Conservation (phyloP, 495 filamentous ascomycete genomes). For the Xylaria castorea region DNA sequence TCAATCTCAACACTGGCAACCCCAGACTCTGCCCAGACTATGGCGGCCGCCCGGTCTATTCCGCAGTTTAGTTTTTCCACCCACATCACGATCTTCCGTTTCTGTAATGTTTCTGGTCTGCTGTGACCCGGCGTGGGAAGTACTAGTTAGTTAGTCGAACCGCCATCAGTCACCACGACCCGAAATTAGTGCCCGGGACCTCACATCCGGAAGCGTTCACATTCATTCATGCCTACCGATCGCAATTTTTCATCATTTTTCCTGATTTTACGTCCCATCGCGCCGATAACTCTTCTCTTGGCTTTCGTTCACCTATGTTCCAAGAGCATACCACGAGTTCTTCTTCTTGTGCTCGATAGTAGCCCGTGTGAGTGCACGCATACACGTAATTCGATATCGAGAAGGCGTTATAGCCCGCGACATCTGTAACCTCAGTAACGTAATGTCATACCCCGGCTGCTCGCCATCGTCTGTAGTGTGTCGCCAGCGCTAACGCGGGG, state of each 20-base stretch:
- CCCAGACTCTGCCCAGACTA: constrained; percentile 24
- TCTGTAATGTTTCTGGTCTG: neutral
- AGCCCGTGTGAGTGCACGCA: neutral
- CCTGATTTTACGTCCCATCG: constrained; percentile 18
- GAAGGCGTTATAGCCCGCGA: constrained; percentile 23
- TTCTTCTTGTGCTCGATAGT: neutral
- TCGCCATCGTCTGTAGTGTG: constrained; percentile 21
- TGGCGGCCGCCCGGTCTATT: constrained; percentile 12
- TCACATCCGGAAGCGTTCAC: too few relatives aligned
- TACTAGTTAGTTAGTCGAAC: too few relatives aligned
- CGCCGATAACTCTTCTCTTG: neutral
- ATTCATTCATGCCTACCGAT: neutral
- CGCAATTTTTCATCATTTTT: neutral
- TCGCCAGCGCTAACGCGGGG: constrained; percentile 18
- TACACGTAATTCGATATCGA: constrained; percentile 14
- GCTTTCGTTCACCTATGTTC: neutral
- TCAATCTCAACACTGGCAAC: constrained; percentile 19
- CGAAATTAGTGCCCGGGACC: neutral
- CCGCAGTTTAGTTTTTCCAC: neutral
- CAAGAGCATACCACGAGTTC: neutral
- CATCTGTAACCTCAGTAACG: constrained; percentile 25
- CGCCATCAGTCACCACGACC: neutral
- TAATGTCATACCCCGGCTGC: constrained; percentile 23
- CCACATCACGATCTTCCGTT: constrained; percentile 9
- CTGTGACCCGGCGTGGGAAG: constrained; percentile 8